Base-by-base conservation (phyloP, 78 protist genomes). In the Dictyostelium purpureum region DNA sequence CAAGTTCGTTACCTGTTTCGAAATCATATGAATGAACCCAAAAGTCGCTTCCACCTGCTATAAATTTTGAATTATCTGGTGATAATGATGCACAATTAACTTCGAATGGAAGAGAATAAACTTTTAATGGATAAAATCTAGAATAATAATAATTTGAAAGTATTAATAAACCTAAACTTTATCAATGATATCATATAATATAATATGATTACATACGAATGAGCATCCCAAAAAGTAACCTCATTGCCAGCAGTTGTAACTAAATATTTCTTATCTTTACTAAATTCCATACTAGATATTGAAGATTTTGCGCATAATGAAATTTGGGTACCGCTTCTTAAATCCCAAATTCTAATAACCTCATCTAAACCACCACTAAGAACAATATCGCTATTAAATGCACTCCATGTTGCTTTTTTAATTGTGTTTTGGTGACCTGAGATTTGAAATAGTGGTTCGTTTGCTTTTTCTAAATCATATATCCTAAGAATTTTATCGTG, bases 11-110 rank as follows among this genome's bases (percentile, higher is more conserved):
- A 18, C 87, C 83, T 9, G 96, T 92, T 21, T 81, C 85, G 81
- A 67, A 94, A 77, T 96, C 98, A 24, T 71, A 75, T 38, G 90
- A 94, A 59, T 92, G 96, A 21, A 95, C 95, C 93, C 94, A 95
- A 33, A 93, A 95, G 69, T 96, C 96, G 59, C 89, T 74, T 26
- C 98, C 97, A 42, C 96, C 98, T 3, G 95, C 95, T n/a, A 96
- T 95, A 31, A 96, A 82, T 49, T 70, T 52, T 37, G 56, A 59
- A 16, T 63, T 47, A 61, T 92, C 89, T 19, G 96, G 96, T 74
- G 87, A 92, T 47, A 93, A 89, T 6, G 95, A 47, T 35, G 96
- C 97, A 14, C 95, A 69, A 52, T 89, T 66, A 61, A 96, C 91
- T 9, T 85, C 93, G 40, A 57, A 73, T 31, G 88, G 88, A 24